Evolutionary conservation across 2,329 filamentous ascomycete species (phyloP).

Genomic region (Myriosclerotinia scirpicola): DNA sequence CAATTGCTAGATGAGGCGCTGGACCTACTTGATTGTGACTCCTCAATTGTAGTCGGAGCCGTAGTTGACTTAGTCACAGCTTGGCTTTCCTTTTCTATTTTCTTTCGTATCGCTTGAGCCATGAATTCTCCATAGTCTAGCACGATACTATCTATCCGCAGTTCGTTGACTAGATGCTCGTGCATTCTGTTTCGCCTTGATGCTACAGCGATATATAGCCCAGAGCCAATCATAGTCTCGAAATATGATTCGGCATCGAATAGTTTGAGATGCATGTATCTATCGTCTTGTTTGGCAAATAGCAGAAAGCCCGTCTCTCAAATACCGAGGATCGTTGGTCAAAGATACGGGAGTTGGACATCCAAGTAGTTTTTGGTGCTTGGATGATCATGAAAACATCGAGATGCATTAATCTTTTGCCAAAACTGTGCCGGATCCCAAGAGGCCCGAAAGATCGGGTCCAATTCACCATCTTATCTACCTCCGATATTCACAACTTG

Average conservation of each 20-base stretch:
- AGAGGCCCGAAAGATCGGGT: slow-evolving; percentile 9
- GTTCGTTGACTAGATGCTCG: not conserved
- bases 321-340: not conserved
- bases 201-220: not conserved
- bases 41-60: not conserved
- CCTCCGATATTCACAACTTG: not conserved
- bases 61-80: not conserved
- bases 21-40: not conserved
- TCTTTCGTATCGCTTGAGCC: not conserved
- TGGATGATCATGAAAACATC: slow-evolving; percentile 8
- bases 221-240: not conserved
- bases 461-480: slow-evolving; percentile 1
- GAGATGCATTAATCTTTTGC: not conserved
- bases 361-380: not conserved
- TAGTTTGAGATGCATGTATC: not conserved
- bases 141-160: not conserved
- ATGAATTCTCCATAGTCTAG: slow-evolving; percentile 12
- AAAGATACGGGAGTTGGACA: slow-evolving; percentile 6
- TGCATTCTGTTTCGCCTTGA: not conserved
- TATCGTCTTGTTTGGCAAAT: not conserved
- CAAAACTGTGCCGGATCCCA: not conserved
- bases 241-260: not conserved
- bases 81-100: not conserved
- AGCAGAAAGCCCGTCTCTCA: slow-evolving; percentile 1
- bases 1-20: not conserved